Base-by-base conservation (phyloP, 2,329 filamentous ascomycete genomes). In the Helminthosporium solani region DNA sequence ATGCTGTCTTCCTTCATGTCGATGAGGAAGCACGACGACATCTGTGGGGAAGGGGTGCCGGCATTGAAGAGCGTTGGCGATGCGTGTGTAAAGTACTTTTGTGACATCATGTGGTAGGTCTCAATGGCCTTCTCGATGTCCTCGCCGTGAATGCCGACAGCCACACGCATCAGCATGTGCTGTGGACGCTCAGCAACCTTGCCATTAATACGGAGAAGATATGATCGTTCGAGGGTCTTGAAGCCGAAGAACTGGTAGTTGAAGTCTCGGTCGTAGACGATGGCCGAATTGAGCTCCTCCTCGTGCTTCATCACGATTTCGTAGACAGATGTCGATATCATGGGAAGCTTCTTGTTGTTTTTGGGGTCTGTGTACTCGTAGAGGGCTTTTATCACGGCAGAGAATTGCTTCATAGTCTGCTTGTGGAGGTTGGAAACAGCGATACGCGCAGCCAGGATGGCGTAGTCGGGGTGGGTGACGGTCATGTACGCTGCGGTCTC, bases 221-320 rank as follows among this genome's bases (percentile, higher is more conserved):
- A 99, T 67, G 94, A 99, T 50, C 94, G 86, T 79, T 99, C 94
- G 31, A 99, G 79, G 7, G 94, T 99, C 83, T 99, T 99, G 85
- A 99, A 99, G 56, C 94, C 94, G 66, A 99, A 99, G 78, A 95
- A 99, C 78, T 99, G 94, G 79, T 99, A 99, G 82, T 97, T 96
- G 82, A 99, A 99, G 72, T 99, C 94, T 61, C 94, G 88, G 77
- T 99, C 94, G 66, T 97, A 99, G 64, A 99, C 92, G 70, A 99
- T 97, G 64, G 94, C 94, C 34, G 92, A 97, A 79, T 99, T 96
- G 47, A 99, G 82, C 75, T 99, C 94, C 46, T 96, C 94, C 64
- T 90, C 90, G 74, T 99, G 90, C 66, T 87, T 88, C 88, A 96
- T 94, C 56, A 99, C 87, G 53, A 84, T 90, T 63, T 96, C 88